Base-by-base conservation (phyloP, 2,329 filamentous ascomycete genomes). In the Penicillium brevicompactum region DNA sequence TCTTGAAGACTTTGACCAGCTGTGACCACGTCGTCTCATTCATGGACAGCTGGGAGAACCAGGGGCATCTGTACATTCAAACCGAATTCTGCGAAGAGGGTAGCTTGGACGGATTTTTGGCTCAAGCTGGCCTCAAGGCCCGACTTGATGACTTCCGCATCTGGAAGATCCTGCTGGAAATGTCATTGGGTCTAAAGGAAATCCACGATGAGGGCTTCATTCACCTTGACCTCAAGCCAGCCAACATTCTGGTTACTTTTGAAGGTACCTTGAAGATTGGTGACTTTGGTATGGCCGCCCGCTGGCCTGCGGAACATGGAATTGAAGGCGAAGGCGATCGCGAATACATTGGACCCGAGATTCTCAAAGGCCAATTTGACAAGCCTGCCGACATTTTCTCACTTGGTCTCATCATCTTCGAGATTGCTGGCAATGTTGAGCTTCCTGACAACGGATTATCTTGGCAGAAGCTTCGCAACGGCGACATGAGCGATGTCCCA, bases 11-110 rank as follows among this genome's bases (percentile, higher is more conserved):
- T n/a, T 79, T 99, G 41, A 85, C 84, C 49, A 86, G 89, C 55
- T 87, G 88, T 52, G 91, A 96, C 67, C 92, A 99, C 72, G 84
- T 97, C 50, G 81, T 99, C 49, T 86, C 90, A 59, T 89, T 93
- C 63, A 81, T 92, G 51, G 87, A 95, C 66, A 88, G 87, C 70
- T 99, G 94, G 94, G 93, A 97, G 74, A 83, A 89, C 57, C 86
- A 90, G 63, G 84, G 84, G 53, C 87, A 93, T 69, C 83, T 99
- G 9, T 99, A 97, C 77, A 97, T 99, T 57, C 93, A 97, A 77
- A 97, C 93, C 0, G 94, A 99, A 70, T 97, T 88, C 70, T 99
- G 94, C 68, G 92, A 97, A 71, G 91, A 96, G 70, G 94, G 94
- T 14, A 96, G 91, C 57, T 79, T 99, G 42, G 89, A 95, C 70